Base-by-base conservation (phyloP, 2,329 filamentous ascomycete species). In the Trichothecium sympodiale region DNA sequence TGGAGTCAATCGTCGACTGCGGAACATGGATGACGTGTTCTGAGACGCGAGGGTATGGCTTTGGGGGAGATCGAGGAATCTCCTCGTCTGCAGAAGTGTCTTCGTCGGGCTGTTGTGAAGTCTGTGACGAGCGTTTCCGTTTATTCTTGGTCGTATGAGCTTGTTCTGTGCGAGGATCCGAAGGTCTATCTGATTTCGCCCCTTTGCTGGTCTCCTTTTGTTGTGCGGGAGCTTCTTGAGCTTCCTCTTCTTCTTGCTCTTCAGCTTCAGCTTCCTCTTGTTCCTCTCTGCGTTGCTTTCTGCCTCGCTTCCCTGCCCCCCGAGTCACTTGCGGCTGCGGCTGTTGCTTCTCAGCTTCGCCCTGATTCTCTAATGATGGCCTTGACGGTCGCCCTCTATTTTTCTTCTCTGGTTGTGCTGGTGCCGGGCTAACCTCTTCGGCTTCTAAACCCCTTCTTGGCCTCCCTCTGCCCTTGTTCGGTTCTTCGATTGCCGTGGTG, bases 1-100 rank as follows among this genome's bases (percentile, higher is more conserved):
- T 83, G 29, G 77, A 60, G 29, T 81, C 69, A 39, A 93, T 81
- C 27, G 67, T 71, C 18, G 71, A 67, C 41, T 69, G 71, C n/a
- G 76, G 71, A 30, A 85, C 62, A 29, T 61, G 62, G 26, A 65
- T 67, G 10, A 62, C 67, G 20, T 61, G 62, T 12, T 71, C 55
- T 6, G 64, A 60, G 33, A 80, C 56, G 44, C 73, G 67, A 31
- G 65, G 63, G 50, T 70, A 75, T 17, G 53, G 50, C 25, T 41
- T 61, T 45, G 39, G 38, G 3, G 55, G 52, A 3, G 23, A 44
- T 15, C 16, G 39, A 17, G 31, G 38, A 17, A 32, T 37, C 27
- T 41, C 33, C 8, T 42, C 41, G 6, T 38, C 38, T 27, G 43
- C 33, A 13, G 43, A 35, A 15, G 41, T 43, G 26, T 40, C 31